Evolutionary conservation across 495 filamentous ascomycete species (phyloP).

Genomic region (Daldinia decipiens): DNA sequence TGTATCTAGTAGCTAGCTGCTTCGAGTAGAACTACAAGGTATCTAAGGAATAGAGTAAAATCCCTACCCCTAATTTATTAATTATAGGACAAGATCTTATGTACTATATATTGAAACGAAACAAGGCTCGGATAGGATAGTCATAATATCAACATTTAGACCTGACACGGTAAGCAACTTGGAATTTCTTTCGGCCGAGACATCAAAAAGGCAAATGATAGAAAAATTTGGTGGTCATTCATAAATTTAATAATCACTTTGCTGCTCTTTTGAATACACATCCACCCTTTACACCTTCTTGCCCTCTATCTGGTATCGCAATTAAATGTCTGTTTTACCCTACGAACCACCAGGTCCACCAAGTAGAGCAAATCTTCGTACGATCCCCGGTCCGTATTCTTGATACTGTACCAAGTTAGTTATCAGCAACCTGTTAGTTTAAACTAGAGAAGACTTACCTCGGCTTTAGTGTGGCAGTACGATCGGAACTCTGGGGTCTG

Average conservation of each 20-base stretch:
- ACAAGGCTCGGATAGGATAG: too few relatives aligned
- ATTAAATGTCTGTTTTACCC: constrained; percentile 7
- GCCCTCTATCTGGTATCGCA: constrained; percentile 39
- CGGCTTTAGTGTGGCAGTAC: constrained; percentile 98
- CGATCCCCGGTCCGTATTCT: constrained; percentile 94
- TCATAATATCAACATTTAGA: neutral
- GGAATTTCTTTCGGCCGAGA: neutral
- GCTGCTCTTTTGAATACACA: constrained; percentile 42
- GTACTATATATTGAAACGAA: too few relatives aligned
- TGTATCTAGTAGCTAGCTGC: too few relatives aligned
- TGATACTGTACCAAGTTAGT: constrained; percentile 69
- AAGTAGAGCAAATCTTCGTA: constrained; percentile 91
- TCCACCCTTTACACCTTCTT: constrained; percentile 31
- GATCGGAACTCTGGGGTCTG: constrained; percentile 99
- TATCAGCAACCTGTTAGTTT: constrained; percentile 18
- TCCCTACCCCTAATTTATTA: too few relatives aligned
- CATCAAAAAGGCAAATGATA: neutral
- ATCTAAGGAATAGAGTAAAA: too few relatives aligned
- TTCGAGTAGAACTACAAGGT: too few relatives aligned
- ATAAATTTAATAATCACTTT: constrained; percentile 33
- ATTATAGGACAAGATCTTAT: too few relatives aligned
- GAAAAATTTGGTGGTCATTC: neutral
- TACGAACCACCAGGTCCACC: constrained; percentile 84
- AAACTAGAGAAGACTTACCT: constrained; percentile 52
- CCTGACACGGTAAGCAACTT: neutral